Evolutionary conservation across 2,329 filamentous ascomycete genomes (phyloP), one percentile per base, ranked within the genome.

Genomic region (Boeremia lycopersici): DNA sequence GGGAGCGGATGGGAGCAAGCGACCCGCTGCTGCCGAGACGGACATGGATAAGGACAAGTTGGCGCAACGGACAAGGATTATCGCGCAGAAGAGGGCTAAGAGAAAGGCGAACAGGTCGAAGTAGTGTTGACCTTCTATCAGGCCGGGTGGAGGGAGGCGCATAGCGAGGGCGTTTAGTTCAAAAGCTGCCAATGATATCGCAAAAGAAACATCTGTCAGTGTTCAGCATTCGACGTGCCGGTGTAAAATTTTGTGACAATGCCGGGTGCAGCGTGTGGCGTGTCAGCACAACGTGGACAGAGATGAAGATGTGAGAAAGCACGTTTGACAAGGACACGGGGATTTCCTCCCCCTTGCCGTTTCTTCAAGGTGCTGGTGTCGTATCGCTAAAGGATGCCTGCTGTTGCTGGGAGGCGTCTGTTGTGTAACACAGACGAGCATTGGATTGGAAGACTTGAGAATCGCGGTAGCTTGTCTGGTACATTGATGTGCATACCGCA

Each of bases 51-150:
- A 59, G 36, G 83, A 81, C 58, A 78, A 79, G 76, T 71, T 85
- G 48, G 83, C 84, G 25, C 84, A 83, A 71, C 78, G 85, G 59
- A 90, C 91, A 68, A 88, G 87, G 69, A 90, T 97, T 69, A 96
- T 96, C 74, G 88, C 86, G 43, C 88, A 90, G 75, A 97, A 96
- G 80, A 83, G 91, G 59, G 85, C 89, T 79, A 84, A 89, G 80
- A 85, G 91, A 49, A 81, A 79, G 61, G 70, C 74, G 73, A 82
- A 85, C 71, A 82, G 85, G 74, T 78, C 82, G 67, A 84, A 83
- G 76, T 54, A 54, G 40, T 4, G 7, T 41, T 13, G 26, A n/a
- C 36, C 12, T 11, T 34, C 25, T 23, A 19, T 31, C 10, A 4
- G 25, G 15, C 13, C 9, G 6, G 19, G 4, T 13, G 11, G 19